phyloP scores from a whole-genome alignment of 331 rosid species.

The Acacia pycnantha region DNA sequence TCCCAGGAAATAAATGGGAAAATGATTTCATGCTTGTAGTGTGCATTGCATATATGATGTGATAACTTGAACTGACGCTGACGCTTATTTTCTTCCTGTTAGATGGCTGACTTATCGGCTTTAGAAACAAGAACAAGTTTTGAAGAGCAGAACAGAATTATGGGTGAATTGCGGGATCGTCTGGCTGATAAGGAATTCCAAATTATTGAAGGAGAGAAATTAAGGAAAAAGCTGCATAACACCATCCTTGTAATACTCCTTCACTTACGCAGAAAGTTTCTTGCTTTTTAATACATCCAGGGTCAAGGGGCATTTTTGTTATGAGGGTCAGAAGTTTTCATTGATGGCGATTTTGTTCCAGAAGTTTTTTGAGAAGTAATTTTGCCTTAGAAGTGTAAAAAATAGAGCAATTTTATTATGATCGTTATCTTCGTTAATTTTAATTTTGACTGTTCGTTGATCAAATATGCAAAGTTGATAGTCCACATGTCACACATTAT shows the following conservation, averaged over 20 bases:
- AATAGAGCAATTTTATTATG: too few relatives aligned
- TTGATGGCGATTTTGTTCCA: too few relatives aligned
- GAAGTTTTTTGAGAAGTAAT: too few relatives aligned
- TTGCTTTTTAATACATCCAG: background rate
- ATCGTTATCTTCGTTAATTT: too few relatives aligned
- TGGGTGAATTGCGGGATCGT: conserved; percentile 55
- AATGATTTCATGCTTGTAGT: background rate
- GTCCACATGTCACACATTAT: too few relatives aligned
- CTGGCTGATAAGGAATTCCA: conserved; percentile 62
- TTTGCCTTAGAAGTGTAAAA: too few relatives aligned
- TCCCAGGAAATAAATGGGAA: background rate
- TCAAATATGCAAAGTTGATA: too few relatives aligned
- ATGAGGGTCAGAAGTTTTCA: too few relatives aligned
- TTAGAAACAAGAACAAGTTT: conserved; percentile 49
- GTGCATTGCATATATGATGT: background rate
- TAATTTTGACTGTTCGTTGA: too few relatives aligned
- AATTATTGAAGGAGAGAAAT: conserved; percentile 72
- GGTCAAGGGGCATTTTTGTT: too few relatives aligned
- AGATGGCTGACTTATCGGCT: conserved; percentile 65
- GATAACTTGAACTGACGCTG: background rate
- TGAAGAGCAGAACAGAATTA: conserved; percentile 60
- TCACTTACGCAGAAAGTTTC: background rate
- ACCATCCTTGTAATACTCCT: conserved; percentile 63
- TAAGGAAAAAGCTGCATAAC: conserved; percentile 78
- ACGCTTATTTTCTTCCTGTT: conserved; percentile 12